Percentiles rank a stretch among this genome's conserved stretches.
These are phyloP conservation scores for Neotropicomus parvogracilis DNA, from an alignment of 1,284 basidiomycete species.

Conservation along the genomic window DNA sequence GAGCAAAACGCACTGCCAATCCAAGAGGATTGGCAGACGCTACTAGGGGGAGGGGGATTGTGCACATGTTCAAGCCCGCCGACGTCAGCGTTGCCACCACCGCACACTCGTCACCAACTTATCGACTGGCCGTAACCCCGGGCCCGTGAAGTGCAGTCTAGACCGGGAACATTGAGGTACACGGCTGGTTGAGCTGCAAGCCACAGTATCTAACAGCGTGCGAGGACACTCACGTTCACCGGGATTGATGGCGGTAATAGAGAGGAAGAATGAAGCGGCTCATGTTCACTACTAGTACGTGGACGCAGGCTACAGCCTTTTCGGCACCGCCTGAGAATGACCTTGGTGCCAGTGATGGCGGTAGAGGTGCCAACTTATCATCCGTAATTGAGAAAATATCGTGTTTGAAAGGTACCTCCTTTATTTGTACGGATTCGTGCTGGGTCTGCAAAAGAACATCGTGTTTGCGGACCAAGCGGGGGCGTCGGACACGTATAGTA, in stretches of 20 bases:
- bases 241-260: conserved; percentile 8
- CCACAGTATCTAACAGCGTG: no score
- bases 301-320: conserved; percentile 15
- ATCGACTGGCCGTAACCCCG: conserved; percentile 2
- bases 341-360: neutral
- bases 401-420: conserved; percentile 7
- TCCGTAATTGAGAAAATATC: no score
- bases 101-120: conserved; percentile 8
- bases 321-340: no score
- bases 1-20: no score
- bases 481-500: no score
- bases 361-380: conserved; percentile 12
- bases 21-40: neutral
- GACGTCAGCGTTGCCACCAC: conserved; percentile 11
- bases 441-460: conserved; percentile 5
- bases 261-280: conserved; percentile 7
- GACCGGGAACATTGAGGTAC: neutral
- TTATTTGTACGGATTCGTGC: conserved; percentile 9
- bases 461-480: conserved; percentile 2
- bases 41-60: neutral
- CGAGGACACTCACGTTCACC: conserved; percentile 7
- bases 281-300: conserved; percentile 10
- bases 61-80: conserved; percentile 6
- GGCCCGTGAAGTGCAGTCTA: neutral
- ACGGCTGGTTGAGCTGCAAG: no score